phyloP scores from a whole-genome alignment of 1,139 yeast species.

The Kodamaea plutei region DNA sequence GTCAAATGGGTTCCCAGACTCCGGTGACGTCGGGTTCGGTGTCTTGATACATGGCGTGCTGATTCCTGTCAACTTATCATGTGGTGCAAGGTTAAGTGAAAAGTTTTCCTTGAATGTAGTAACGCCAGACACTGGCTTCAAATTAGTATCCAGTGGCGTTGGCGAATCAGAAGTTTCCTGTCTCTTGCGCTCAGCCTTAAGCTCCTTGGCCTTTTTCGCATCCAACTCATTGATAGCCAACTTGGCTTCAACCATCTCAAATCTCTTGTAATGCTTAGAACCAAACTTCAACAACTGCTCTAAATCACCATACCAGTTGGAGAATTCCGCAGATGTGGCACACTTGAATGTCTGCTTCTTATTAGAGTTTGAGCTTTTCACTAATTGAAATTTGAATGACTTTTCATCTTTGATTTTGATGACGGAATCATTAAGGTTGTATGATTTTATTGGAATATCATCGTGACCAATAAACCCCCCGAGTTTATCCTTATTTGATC shows the following conservation, averaged over 20 bases:
- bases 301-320: slow-evolving; percentile 37
- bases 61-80: slow-evolving; percentile 24
- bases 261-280: slow-evolving; percentile 31
- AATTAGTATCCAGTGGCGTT: no score
- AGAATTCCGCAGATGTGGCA: slow-evolving; percentile 26
- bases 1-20: slow-evolving; percentile 40
- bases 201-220: slow-evolving; percentile 10
- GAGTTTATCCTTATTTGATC: slow-evolving; percentile 27
- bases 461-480: slow-evolving; percentile 43
- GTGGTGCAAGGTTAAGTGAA: slow-evolving; percentile 10
- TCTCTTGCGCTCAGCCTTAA: slow-evolving; percentile 9
- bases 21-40: slow-evolving; percentile 19
- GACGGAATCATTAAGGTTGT: slow-evolving; percentile 39
- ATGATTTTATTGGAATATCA: slow-evolving; percentile 40
- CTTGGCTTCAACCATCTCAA: slow-evolving; percentile 31
- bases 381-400: slow-evolving; percentile 33
- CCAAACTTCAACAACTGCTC: slow-evolving; percentile 38
- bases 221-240: slow-evolving; percentile 18
- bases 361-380: slow-evolving; percentile 24
- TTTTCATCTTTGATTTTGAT: slow-evolving; percentile 33
- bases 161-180: slow-evolving; percentile 1
- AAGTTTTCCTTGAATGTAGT: slow-evolving; percentile 7
- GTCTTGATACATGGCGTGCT: slow-evolving; percentile 39
- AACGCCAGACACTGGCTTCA: slow-evolving; percentile 2
- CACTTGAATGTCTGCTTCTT: slow-evolving; percentile 41